Percentiles rank a stretch among this genome's conserved stretches.
Conservation (phyloP, 2,329 filamentous ascomycete genomes). For the Colletotrichum karsti region DNA sequence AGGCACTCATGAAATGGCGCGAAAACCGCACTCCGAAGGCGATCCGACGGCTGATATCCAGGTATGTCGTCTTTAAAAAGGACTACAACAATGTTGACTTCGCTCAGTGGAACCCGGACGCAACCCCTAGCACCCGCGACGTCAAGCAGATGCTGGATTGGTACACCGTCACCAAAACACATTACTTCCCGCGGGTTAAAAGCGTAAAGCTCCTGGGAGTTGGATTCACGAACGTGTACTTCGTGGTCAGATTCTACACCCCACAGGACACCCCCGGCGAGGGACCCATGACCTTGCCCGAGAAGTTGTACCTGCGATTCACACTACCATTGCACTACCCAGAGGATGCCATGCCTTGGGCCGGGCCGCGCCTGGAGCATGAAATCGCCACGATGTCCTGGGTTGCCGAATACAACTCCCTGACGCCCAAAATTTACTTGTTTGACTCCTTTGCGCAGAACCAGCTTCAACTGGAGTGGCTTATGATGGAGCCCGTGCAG, state of each 20-base stretch:
- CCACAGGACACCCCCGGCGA: neutral
- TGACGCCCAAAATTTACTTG: slow-evolving; percentile 1
- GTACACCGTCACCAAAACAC: neutral
- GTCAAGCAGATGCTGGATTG: neutral
- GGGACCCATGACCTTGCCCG: neutral
- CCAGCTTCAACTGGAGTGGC: slow-evolving; percentile 26
- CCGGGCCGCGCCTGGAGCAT: neutral
- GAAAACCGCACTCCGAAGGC: no score
- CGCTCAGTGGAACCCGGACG: neutral
- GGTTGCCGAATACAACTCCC: neutral
- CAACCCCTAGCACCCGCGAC: neutral
- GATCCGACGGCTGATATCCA: no score
- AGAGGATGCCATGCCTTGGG: neutral
- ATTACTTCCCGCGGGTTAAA: neutral
- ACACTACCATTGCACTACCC: slow-evolving; percentile 8
- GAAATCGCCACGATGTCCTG: slow-evolving; percentile 30
- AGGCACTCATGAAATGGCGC: no score
- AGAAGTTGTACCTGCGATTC: slow-evolving; percentile 14
- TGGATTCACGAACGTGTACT: neutral
- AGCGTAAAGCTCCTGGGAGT: neutral
- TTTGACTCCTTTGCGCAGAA: slow-evolving; percentile 28
- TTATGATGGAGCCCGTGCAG: slow-evolving; percentile 20
- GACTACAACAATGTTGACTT: neutral
- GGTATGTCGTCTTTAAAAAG: no score
- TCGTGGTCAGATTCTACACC: neutral